Base-by-base conservation (phyloP, 2,329 filamentous ascomycete species). In the Penicillium sp. region DNA sequence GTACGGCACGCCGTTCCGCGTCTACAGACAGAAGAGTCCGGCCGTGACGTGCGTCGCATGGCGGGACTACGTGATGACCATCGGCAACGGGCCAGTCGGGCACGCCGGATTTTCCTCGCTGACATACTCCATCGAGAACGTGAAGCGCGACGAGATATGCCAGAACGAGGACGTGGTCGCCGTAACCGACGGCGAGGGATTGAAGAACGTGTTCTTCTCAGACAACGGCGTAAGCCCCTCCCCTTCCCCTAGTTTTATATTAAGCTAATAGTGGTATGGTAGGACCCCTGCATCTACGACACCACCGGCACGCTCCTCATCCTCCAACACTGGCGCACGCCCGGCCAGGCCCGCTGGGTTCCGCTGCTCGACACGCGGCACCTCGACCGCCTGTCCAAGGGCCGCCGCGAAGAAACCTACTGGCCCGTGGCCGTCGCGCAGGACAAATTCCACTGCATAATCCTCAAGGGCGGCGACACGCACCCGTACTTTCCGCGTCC, bases 281-380 rank as follows among this genome's bases (percentile, higher is more conserved):
- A 91, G 87, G 92, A 99, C 66, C 94, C 94, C 6, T 97, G 91
- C 71, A 92, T 97, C 58, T 99, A 97, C 72, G 94, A 97, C 72
- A 91, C 90, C 5, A 90, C 90, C 1, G 94, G 95, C 42, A 91
- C 93, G 0, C 79, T 99, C 1, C 81, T 97, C 12, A 88, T 93
- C 1, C 82, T 97, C 2, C 81, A 96, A 46, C 92, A 96, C 74
- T 99, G 94, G 94, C 87, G 94, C 8, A 87, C 81, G 21, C 87
- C 87, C 0, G 90, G 89, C 3, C 88, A 94, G 67, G 94, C 92
- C 9, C 86, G 83, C 58, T 99, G 94, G 94, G 85, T 95, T 2
- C 94, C 94, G 1, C 81, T 99, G 2, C 83, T 99, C 3, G 93
- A 99, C 73, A 99, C 95, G 0, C 90, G 83, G 58, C 84, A 88